Evolutionary conservation across 768 basidiomycete species (phyloP), one percentile per base, ranked within the genome.

Genomic region (Botryobasidium botryosum): DNA sequence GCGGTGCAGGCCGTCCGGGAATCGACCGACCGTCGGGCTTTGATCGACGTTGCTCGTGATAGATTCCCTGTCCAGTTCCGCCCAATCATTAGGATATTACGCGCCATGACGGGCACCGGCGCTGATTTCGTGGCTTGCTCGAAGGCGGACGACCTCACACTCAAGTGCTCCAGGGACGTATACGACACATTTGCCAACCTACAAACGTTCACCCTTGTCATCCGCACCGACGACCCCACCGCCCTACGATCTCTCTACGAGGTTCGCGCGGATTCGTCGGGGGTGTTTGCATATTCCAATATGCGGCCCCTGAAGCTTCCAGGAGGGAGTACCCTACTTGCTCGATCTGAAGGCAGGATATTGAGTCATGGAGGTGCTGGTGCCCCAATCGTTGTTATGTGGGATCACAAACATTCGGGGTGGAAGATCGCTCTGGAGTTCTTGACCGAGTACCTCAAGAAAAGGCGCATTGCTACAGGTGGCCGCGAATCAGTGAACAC

Each of bases 351-450:
- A 1, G 88, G 85, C 2, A 71, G 72, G 6, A 65, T 88, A 18
- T 65, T 91, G 27, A 85, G 75, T 50, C 50, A 48, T 5, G 48
- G 51, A 1, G 82, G 85, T 43, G 71, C 71, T 3, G 74, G 71
- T 2, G 80, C 84, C 20, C 65, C 73, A 15, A 61, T 79, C 18
- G 77, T 81, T 4, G 69, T 91, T 1, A 68, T 71, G 17, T 94
- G 90, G 90, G 69, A 78, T 50, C 77, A 81, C 51, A 66, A 75
- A 36, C 77, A 87, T 55, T 84, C 80, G 5, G 86, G 83, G 2
- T 94, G 90, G 90, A 79, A 73, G 51, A 58, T 92, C 12, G 61
- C 92, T 5, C 58, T 87, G n/a, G 87, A 88, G 52, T 63, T 91
- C 6, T 64, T 92, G 43, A 72, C 74, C 3, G 78, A 81, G 55